These are phyloP conservation scores for Vanrija pseudolonga DNA, from an alignment of 1,284 basidiomycete species.

Conservation along the genomic window DNA sequence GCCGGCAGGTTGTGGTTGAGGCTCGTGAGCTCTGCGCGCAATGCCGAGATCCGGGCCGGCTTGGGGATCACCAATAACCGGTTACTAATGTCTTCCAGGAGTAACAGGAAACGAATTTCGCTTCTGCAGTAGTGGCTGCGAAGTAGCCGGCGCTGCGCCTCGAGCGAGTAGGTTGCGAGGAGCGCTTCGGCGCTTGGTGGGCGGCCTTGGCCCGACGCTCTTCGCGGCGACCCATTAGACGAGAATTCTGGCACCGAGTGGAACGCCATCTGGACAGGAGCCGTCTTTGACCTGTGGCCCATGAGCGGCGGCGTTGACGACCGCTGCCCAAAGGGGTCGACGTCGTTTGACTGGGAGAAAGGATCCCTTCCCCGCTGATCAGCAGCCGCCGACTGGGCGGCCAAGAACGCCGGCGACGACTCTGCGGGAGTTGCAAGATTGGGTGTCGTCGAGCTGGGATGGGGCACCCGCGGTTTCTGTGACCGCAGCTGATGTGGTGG, in stretches of 20 bases:
- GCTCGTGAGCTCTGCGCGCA: constrained; percentile 91
- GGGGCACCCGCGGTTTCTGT: too few relatives aligned
- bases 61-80: constrained; percentile 87
- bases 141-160: constrained; percentile 69
- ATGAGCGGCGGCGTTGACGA: constrained; percentile 3
- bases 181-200: constrained; percentile 49
- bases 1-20: constrained; percentile 95
- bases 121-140: constrained; percentile 86
- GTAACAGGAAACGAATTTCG: constrained; percentile 85
- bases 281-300: background rate
- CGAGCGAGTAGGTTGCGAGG: constrained; percentile 61
- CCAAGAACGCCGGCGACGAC: constrained; percentile 5
- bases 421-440: background rate
- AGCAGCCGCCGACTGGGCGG: background rate
- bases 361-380: constrained; percentile 26
- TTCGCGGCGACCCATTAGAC: constrained; percentile 40
- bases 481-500: too few relatives aligned
- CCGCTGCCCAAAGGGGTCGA: too few relatives aligned
- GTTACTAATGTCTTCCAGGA: constrained; percentile 89
- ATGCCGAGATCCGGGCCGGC: constrained; percentile 87
- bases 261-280: constrained; percentile 52
- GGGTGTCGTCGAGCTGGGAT: too few relatives aligned
- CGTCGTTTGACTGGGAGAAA: constrained; percentile 29
- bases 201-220: constrained; percentile 47
- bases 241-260: constrained; percentile 55